Evolutionary conservation across 1,284 basidiomycete genomes (phyloP), one percentile per base, ranked within the genome.

Genomic region (Phylloporus gajari): DNA sequence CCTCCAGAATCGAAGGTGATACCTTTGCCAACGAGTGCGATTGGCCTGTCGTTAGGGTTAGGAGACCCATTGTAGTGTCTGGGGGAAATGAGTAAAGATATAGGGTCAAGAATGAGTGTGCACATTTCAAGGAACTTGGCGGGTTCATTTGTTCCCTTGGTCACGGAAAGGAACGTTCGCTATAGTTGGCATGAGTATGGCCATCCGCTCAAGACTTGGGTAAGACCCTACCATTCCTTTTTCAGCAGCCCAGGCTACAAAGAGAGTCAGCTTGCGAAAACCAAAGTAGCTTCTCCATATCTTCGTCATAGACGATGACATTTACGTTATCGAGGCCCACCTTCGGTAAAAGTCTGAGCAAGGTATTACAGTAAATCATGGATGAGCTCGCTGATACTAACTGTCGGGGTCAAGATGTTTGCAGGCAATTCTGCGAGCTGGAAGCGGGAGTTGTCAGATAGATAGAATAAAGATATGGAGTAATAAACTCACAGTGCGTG

Each of bases 1-100:
- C 96, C 96, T 86, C 96, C 96, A 9, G 92, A 91, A 83, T 97
- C 95, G 73, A 95, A 95, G 9, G 94, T 95, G 79, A 96, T 93
- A 70, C 95, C 96, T 78, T 97, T 97, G 62, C 96, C 96, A 59
- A 97, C 94, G 71, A 96, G 89, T 3, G 91, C 93, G 8, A 96
- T 85, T 15, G 94, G 94, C 68, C 87, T 86, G 0, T 87, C 90
- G 63, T 88, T 84, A 71, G 84, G 84, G 67, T 86, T 83, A 3
- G 88, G 79, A 9, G 91, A 91, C 44, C 95, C 95, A 58, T 93
- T 93, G 88, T 97, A 97, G 82, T 94, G 92, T 73, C 93, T 94
- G 65, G 48, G 13, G 61, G 15, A 23, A 35, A 12, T 74, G 23
- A 72, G 72, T 58, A 7, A 12, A 62, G n/a, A 35, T 53, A 27